Evolutionary conservation across 805 yeast species (phyloP).

Genomic region (Candida xiaguanensis): DNA sequence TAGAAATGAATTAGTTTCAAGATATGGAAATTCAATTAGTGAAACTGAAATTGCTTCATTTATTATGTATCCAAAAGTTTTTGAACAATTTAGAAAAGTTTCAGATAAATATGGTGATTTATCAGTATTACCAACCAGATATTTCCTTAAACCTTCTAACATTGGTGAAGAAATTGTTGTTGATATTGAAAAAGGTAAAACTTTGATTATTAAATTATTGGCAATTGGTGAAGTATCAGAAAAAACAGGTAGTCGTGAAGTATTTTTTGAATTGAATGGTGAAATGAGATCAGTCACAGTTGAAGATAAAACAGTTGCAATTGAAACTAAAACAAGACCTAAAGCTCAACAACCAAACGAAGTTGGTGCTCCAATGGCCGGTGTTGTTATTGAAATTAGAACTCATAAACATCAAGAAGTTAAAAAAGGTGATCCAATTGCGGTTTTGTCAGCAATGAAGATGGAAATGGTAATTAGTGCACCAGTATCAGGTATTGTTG

Average conservation of each 20-base stretch:
- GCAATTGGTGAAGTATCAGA: slow-evolving; percentile 87
- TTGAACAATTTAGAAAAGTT: slow-evolving; percentile 75
- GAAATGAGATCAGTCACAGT: slow-evolving; percentile 95
- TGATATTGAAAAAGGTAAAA: slow-evolving; percentile 92
- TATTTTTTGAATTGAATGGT: slow-evolving; percentile 96
- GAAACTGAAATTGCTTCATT: slow-evolving; percentile 93
- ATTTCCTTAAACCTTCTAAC: slow-evolving; percentile 82
- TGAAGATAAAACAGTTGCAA: slow-evolving; percentile 80
- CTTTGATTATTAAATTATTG: slow-evolving; percentile 81
- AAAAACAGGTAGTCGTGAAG: slow-evolving; percentile 90
- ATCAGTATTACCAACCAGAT: slow-evolving; percentile 89
- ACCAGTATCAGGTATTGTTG: slow-evolving; percentile 80
- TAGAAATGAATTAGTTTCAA: slow-evolving; percentile 65
- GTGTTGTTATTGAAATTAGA: slow-evolving; percentile 93
- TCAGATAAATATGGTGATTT: slow-evolving; percentile 84
- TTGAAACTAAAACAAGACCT: slow-evolving; percentile 81
- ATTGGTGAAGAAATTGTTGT: slow-evolving; percentile 86
- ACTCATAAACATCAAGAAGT: slow-evolving; percentile 84
- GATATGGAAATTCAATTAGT: slow-evolving; percentile 64
- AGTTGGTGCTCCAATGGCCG: slow-evolving; percentile 99
- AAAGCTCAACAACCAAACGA: slow-evolving; percentile 93
- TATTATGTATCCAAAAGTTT: slow-evolving; percentile 98
- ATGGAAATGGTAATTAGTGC: slow-evolving; percentile 99
- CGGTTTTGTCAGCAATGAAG: slow-evolving; percentile 96
- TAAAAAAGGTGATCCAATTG: slow-evolving; percentile 94